Evolutionary conservation across 179 eudicot species (phyloP).

Genomic region (Camellia oleifera): DNA sequence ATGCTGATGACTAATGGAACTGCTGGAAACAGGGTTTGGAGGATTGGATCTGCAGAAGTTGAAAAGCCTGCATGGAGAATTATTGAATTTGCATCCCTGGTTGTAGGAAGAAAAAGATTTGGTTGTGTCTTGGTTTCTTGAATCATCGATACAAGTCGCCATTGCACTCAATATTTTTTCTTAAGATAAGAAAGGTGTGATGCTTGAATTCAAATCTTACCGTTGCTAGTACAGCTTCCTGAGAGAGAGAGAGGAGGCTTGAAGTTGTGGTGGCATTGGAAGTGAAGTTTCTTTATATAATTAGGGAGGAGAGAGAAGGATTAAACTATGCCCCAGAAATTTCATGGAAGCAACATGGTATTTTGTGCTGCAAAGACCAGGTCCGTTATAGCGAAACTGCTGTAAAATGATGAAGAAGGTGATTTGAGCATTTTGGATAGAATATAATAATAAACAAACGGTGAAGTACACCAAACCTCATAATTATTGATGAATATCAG

Average conservation of each 20-base stretch:
- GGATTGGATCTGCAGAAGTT: background rate
- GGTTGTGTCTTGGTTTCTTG: conserved; percentile 9
- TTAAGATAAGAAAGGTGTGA: too few relatives aligned
- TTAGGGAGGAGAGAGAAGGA: background rate
- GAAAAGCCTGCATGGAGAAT: background rate
- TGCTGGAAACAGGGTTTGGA: background rate
- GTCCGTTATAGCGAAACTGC: background rate
- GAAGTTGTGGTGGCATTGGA: background rate
- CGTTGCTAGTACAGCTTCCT: too few relatives aligned
- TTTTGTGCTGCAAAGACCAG: background rate
- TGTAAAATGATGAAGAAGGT: background rate
- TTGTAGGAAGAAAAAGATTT: background rate
- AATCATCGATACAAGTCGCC: conserved; percentile 15
- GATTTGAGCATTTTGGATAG: background rate
- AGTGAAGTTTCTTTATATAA: conserved; percentile 5
- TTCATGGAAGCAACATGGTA: background rate
- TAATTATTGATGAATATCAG: too few relatives aligned
- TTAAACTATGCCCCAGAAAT: background rate
- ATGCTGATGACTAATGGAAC: background rate
- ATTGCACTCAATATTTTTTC: background rate
- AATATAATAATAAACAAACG: too few relatives aligned
- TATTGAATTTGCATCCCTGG: background rate
- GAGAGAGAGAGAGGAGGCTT: background rate
- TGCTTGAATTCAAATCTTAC: too few relatives aligned
- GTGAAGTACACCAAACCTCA: too few relatives aligned